Evolutionary conservation across 495 filamentous ascomycete species (phyloP).

Genomic region (Bryoglossum gracile): DNA sequence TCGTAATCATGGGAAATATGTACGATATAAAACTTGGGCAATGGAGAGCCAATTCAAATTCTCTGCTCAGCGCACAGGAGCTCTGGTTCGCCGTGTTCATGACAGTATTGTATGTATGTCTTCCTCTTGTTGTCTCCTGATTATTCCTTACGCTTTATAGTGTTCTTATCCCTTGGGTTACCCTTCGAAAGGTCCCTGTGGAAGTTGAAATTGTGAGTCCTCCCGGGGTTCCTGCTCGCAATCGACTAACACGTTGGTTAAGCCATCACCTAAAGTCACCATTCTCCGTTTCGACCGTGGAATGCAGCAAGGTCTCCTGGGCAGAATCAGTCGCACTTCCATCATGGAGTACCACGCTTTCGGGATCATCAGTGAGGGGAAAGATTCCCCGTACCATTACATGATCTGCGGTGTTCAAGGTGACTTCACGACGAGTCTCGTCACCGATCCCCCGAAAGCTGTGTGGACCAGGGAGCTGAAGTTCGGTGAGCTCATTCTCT

Average conservation of each 20-base stretch:
- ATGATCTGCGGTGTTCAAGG: conserved; percentile 42
- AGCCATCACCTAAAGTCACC: conserved; percentile 38
- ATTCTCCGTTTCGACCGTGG: conserved; percentile 35
- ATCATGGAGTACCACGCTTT: conserved; percentile 44
- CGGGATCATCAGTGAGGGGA: conserved; percentile 38
- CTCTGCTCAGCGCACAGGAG: conserved; percentile 35
- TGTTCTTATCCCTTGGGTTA: conserved; percentile 37
- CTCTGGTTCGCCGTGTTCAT: conserved; percentile 41
- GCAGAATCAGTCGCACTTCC: conserved; percentile 37
- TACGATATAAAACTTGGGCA: conserved; percentile 33
- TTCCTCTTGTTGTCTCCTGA: background rate
- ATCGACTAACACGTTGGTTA: conserved; percentile 17
- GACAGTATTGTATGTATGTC: conserved; percentile 37
- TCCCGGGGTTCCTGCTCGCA: background rate
- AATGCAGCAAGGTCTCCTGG: conserved; percentile 42
- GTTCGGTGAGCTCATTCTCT: conserved; percentile 30
- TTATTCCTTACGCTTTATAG: conserved; percentile 27
- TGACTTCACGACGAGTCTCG: conserved; percentile 35
- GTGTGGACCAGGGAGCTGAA: conserved; percentile 40
- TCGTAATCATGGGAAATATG: conserved; percentile 34
- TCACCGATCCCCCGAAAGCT: conserved; percentile 33
- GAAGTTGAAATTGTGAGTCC: conserved; percentile 36
- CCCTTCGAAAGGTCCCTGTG: conserved; percentile 36
- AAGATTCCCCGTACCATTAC: conserved; percentile 33
- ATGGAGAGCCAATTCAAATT: conserved; percentile 32